Evolutionary conservation across 2,329 filamentous ascomycete genomes (phyloP), one percentile per base, ranked within the genome.

Genomic region (Xylaria sp.): DNA sequence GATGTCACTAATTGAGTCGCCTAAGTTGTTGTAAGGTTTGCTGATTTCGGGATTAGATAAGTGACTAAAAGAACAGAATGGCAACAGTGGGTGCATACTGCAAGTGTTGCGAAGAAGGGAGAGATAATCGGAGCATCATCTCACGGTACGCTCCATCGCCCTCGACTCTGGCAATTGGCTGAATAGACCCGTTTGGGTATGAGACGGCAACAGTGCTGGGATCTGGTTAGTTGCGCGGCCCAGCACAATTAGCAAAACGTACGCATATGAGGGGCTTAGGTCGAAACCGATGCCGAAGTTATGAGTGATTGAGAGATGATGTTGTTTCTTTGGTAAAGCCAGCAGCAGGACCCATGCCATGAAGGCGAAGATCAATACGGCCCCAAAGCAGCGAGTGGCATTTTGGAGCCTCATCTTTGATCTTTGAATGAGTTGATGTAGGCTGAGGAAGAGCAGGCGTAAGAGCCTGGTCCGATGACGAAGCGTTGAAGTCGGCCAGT

Each of bases 81-180:
- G 31, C 1, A 9, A 9, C 20, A 42, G n/a, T 54, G 20, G 22
- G 39, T 31, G 22, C 65, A 68, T 63, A 69, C 67, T 69, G 67
- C 38, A 68, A 33, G 49, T 68, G 67, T 49, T 61, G 53, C 3
- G 65, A 69, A 9, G 67, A 68, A 60, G 50, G 39, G 54, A 69
- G 67, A 49, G 67, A 68, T 39, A 69, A 54, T 58, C 65, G 51
- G 29, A 62, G 31, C 68, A 69, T 69, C 65, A 66, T 68, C 62
- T 68, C 68, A 27, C 62, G 57, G 25, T 69, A 68, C 38, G 61
- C 57, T 54, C 9, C 39, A 61, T 68, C 39, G 22, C 68, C 68
- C 17, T 69, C 58, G 20, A 69, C 44, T 45, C 68, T 61, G 20
- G 65, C 58, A 58, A 69, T 69, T 17, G 51, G 22, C 11, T 61